These are phyloP conservation scores for Ascoidea tarda DNA, from an alignment of 805 yeast species.

Conservation along the genomic window DNA sequence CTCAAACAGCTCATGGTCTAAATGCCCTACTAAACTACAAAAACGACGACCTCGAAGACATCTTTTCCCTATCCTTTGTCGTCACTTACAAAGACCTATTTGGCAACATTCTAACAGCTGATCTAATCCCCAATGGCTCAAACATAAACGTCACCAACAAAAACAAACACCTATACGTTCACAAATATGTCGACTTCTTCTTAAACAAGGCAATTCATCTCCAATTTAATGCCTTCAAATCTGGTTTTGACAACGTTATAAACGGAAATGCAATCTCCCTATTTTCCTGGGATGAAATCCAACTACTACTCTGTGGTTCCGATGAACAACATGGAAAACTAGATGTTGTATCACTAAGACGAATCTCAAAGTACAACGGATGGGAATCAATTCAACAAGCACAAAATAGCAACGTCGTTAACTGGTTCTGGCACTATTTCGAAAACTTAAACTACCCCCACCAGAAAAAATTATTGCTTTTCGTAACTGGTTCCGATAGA, in stretches of 20 bases:
- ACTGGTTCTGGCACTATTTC: constrained; percentile 85
- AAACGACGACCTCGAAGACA: constrained; percentile 29
- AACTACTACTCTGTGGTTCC: constrained; percentile 64
- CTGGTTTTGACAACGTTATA: constrained; percentile 64
- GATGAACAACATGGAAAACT: constrained; percentile 32
- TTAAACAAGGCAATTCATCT: constrained; percentile 36
- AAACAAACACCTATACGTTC: constrained; percentile 49
- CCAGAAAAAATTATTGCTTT: constrained; percentile 53
- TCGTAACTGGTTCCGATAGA: constrained; percentile 84
- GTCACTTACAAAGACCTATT: constrained; percentile 33
- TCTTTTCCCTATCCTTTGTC: constrained; percentile 43
- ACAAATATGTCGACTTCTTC: constrained; percentile 45
- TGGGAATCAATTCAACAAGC: constrained; percentile 33
- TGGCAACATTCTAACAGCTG: constrained; percentile 28
- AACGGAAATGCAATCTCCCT: constrained; percentile 72
- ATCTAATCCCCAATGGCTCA: constrained; percentile 47
- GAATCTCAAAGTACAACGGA: constrained; percentile 64
- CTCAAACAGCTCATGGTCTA: constrained; percentile 44
- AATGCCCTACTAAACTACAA: constrained; percentile 29
- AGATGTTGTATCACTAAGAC: constrained; percentile 51
- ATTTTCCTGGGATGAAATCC: constrained; percentile 73
- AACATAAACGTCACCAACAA: constrained; percentile 36
- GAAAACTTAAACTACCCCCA: constrained; percentile 25
- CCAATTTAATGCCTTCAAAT: constrained; percentile 43
- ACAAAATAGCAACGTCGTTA: constrained; percentile 26